Percentiles rank a stretch among this genome's conserved stretches.
phyloP scores from a whole-genome alignment of 306 rosid genomes.

The Lathyrus sativus region DNA sequence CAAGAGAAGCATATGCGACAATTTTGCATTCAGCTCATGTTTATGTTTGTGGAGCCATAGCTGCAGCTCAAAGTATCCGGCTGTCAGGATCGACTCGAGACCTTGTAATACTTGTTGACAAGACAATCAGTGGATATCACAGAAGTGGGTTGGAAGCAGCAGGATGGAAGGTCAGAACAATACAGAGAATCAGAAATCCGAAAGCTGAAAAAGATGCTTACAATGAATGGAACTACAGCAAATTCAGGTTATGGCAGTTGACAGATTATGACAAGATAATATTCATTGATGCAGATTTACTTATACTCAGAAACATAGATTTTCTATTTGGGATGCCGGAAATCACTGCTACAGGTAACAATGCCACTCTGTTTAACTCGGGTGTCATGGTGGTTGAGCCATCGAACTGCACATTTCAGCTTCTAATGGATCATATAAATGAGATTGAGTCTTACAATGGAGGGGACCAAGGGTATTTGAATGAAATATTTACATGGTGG shows the following conservation, averaged over 20 bases:
- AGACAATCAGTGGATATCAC: conserved; percentile 77
- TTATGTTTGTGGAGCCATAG: conserved; percentile 94
- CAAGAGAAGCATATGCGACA: conserved; percentile 88
- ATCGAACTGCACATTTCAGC: conserved; percentile 86
- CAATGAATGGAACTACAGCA: conserved; percentile 98
- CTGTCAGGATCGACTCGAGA: conserved; percentile 87
- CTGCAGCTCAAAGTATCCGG: conserved; percentile 92
- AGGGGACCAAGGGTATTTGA: conserved; percentile 92
- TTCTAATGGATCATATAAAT: conserved; percentile 77
- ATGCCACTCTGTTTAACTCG: conserved; percentile 89
- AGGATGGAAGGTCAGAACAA: conserved; percentile 88
- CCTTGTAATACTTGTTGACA: conserved; percentile 90
- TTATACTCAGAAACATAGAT: conserved; percentile 79
- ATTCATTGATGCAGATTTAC: conserved; percentile 89
- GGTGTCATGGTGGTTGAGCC: conserved; percentile 99
- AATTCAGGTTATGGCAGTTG: conserved; percentile 89
- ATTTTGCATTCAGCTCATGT: conserved; percentile 93
- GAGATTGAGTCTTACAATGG: conserved; percentile 94
- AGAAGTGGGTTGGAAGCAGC: conserved; percentile 91
- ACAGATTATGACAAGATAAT: conserved; percentile 94
- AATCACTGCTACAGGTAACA: conserved; percentile 89
- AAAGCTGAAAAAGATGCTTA: conserved; percentile 96
- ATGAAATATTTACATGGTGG: conserved; percentile 96
- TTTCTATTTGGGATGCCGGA: conserved; percentile 86
- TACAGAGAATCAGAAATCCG: conserved; percentile 87